Conservation (phyloP, 208 protist species). For the Histomonas meleagridis region DNA sequence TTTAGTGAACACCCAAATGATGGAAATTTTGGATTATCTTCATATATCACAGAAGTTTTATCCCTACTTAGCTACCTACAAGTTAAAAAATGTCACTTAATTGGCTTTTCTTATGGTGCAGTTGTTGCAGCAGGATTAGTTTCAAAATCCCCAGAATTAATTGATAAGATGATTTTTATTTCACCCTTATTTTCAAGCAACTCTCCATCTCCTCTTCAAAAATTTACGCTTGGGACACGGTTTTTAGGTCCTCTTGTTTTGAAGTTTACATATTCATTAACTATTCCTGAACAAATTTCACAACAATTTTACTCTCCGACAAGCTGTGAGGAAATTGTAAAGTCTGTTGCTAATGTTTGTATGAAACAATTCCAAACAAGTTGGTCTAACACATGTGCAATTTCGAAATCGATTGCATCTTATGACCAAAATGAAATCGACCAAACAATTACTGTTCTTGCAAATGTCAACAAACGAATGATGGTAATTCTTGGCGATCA, state of each 20-base stretch:
- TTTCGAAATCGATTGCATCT: neutral
- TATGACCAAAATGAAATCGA: neutral
- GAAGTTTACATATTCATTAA: neutral
- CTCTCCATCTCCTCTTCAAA: neutral
- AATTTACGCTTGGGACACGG: neutral
- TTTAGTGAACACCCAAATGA: neutral
- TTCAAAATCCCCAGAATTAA: neutral
- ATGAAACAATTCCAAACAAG: neutral
- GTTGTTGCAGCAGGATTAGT: neutral
- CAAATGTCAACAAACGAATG: neutral
- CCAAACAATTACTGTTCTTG: neutral
- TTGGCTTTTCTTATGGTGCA: conserved; percentile 1
- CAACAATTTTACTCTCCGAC: neutral
- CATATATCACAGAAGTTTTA: neutral
- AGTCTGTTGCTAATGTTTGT: neutral
- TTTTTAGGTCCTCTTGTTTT: neutral
- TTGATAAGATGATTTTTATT: neutral
- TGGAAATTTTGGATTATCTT: neutral
- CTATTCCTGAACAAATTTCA: neutral
- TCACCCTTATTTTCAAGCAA: neutral
- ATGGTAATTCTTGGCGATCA: neutral
- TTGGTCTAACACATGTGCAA: neutral
- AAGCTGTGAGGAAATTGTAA: neutral
- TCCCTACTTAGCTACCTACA: neutral
- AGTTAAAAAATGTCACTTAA: neutral